Evolutionary conservation across 768 basidiomycete genomes (phyloP), one percentile per base, ranked within the genome.

Genomic region (Pulveroboletus sp.): DNA sequence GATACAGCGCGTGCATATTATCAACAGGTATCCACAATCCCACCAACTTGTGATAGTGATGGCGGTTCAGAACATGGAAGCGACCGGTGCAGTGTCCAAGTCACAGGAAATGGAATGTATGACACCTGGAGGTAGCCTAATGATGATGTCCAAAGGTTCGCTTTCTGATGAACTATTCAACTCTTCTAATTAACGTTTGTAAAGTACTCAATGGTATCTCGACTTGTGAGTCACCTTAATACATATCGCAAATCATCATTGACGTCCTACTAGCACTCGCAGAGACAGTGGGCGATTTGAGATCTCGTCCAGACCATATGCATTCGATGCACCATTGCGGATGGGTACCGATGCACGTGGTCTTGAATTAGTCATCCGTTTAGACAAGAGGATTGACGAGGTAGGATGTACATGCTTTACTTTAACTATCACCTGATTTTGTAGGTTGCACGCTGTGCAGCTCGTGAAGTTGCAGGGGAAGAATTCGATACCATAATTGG

Each of bases 271-370:
- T 57, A 85, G 87, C 66, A 87, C 89, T 71, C 83, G 88, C 37
- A 87, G 89, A 84, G 90, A 93, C 59, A 86, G 86, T 49, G 89
- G 89, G 4, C 80, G 82, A 46, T 95, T 96, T 57, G 86, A 89
- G 64, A 82, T 80, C 26, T 76, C 80, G 17, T 60, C 49, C 18
- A 60, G 81, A 76, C 86, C 87, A 8, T 90, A 86, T 66, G 72
- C 80, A 9, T 89, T 89, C 61, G 88, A 90, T 64, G 80, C 85
- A 8, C 85, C 86, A 6, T 68, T 89, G 14, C 78, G 77, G 33
- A 66, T 89, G 54, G 80, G 83, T 11, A 83, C 86, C 5, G 73
- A 87, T 55, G 82, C 85, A 9, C 77, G 84, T 35, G 74, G 75
- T 36, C 73, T 92, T 39, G 75, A 83, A 51, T 75, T 94, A 47